Base-by-base conservation (phyloP, 2,329 filamentous ascomycete genomes). In the Colletotrichum spaethianum region DNA sequence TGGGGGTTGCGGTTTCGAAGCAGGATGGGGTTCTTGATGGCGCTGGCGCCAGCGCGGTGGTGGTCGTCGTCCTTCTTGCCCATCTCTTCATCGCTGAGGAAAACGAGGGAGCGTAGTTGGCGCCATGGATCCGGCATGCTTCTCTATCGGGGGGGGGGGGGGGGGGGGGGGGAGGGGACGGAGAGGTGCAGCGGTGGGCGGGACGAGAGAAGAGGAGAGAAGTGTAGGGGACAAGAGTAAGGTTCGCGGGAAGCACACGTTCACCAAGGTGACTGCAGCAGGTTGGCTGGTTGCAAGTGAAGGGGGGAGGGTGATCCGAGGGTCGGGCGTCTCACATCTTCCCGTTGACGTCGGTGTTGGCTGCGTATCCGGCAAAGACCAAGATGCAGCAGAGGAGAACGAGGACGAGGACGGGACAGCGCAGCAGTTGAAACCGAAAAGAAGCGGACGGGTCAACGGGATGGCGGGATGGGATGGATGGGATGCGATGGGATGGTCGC, bases 31-130 rank as follows among this genome's bases (percentile, higher is more conserved):
- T 68, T 61, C 36, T 40, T 46, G 44, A 46, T 52, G 42, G 38
- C 57, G 46, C 57, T 52, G n/a, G 65, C 33, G 33, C 55, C 75
- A 20, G 79, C 66, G 75, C 77, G 76, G 76, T 80, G 75, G 76
- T 86, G 83, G 78, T 91, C 89, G 78, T 91, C 89, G 78, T 90
- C 85, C 80, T 90, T 91, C 80, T 91, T 91, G 63, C 85, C 86
- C 79, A 89, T 81, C 75, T 89, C 87, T 75, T 89, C 88, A 75
- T 90, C 86, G 77, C 82, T 85, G 70, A 85, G 78, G 80, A 87
- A 88, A 65, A 87, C 79, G 71, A 83, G 79, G 59, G 79, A 77
- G 67, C 76, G 70, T 59, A 80, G 74, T 73, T 79, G 79, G 56
- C 78, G 77, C 73, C 80, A 79, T 48, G 74, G 67, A 66, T 75